Conservation (phyloP, 352 stramenopile species). For the Globisporangium splendens region DNA sequence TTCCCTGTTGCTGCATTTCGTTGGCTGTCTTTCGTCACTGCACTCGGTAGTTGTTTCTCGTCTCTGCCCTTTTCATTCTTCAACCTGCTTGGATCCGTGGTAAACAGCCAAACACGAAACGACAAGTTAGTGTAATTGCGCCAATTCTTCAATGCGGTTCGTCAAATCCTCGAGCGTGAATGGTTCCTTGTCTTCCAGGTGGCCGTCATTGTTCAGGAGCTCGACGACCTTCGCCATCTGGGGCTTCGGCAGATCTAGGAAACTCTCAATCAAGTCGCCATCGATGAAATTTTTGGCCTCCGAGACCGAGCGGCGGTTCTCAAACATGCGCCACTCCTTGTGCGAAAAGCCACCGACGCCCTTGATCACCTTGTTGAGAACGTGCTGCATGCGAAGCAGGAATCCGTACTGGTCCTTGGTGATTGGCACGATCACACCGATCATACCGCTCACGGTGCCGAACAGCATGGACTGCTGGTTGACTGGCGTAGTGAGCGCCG, state of each 20-base stretch:
- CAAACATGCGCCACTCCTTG: constrained; percentile 91
- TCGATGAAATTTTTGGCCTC: constrained; percentile 94
- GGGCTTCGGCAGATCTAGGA: constrained; percentile 90
- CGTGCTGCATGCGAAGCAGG: constrained; percentile 86
- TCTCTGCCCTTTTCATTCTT: not conserved
- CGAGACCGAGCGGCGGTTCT: constrained; percentile 80
- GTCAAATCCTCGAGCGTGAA: constrained; percentile 69
- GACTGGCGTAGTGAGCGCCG: not conserved
- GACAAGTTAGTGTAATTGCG: constrained; percentile 58
- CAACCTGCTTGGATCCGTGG: not conserved
- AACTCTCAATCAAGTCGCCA: constrained; percentile 93
- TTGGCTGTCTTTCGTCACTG: too few species aligned
- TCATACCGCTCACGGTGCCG: constrained; percentile 95
- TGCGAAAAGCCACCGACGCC: constrained; percentile 92
- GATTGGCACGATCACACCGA: constrained; percentile 92
- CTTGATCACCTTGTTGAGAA: constrained; percentile 86
- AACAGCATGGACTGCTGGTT: constrained; percentile 86
- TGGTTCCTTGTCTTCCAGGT: constrained; percentile 56
- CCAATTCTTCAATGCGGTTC: constrained; percentile 70
- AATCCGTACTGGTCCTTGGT: constrained; percentile 91
- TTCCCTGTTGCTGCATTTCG: not conserved
- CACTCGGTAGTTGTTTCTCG: too few species aligned
- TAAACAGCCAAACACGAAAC: not conserved
- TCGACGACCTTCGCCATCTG: constrained; percentile 91
- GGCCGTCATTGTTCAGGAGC: constrained; percentile 88